Conservation (phyloP, 306 rosid species). For the Benincasa hispida region DNA sequence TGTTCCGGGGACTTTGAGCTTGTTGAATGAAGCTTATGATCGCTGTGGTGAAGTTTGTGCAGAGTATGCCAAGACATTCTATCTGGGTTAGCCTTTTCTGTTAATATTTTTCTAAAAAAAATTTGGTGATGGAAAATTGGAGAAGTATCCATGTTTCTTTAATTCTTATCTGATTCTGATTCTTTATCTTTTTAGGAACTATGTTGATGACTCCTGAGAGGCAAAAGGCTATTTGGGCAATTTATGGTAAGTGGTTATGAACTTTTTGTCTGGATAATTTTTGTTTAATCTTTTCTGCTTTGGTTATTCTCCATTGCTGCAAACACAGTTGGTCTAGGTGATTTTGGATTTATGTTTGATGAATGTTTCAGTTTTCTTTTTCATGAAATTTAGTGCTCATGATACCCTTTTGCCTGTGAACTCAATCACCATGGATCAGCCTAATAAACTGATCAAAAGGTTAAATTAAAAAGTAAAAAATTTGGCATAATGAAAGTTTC, state of each 20-base stretch:
- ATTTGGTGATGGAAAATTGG: not conserved
- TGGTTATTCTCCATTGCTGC: not conserved
- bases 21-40: slow-evolving; percentile 60
- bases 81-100: slow-evolving; percentile 39
- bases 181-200: slow-evolving; percentile 39
- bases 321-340: not conserved
- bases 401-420: not conserved
- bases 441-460: not conserved
- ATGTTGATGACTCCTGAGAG: slow-evolving; percentile 76
- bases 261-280: not conserved
- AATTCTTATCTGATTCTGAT: slow-evolving; percentile 4
- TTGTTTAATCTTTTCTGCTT: not conserved
- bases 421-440: not conserved
- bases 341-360: not conserved
- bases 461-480: no score
- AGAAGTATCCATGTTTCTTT: not conserved
- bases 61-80: slow-evolving; percentile 91
- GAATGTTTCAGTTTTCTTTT: not conserved
- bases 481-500: no score
- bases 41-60: slow-evolving; percentile 91
- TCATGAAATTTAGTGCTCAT: not conserved
- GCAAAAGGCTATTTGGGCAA: slow-evolving; percentile 81
- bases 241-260: slow-evolving; percentile 52
- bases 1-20: slow-evolving; percentile 48
- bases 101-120: not conserved